Evolutionary conservation across 495 filamentous ascomycete genomes (phyloP), one percentile per base, ranked within the genome.

Genomic region (Parachaetomium inaequale): DNA sequence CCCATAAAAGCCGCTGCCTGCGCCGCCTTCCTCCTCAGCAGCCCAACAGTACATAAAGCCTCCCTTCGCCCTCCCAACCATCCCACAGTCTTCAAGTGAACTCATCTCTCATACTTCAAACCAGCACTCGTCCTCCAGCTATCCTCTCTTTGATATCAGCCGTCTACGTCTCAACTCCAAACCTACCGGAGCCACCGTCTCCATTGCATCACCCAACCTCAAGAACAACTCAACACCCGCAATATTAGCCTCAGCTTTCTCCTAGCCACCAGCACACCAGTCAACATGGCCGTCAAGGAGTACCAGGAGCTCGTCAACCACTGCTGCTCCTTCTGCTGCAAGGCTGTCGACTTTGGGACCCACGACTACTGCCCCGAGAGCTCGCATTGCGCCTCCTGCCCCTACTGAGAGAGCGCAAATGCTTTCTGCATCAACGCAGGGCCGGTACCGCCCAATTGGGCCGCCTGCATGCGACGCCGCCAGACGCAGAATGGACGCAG

Each of bases 281-380:
- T n/a, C 40, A 71, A 72, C 64, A 81, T 81, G 78, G 75, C 73
- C 68, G 72, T 76, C 72, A 72, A 74, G 62, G 78, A 79, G 63
- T 66, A 61, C 64, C 68, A 77, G 62, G 70, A 75, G 63, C 77
- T 78, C 58, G 78, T 81, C 73, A 71, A 79, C 72, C 61, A 77
- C 55, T 81, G 78, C 75, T 81, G 78, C 78, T 77, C 77, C 26
- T 81, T 77, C 62, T 81, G 78, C 75, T 81, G 78, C 76, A 79
- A 78, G 70, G 78, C 78, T 43, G 70, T 78, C 58, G 78, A 81
- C 70, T 81, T 79, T 38, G 78, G 78, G 64, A 81, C 78, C 42
- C 78, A 81, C 66, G 78, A 81, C 66, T 81, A 79, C 69, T 81
- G 78, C 75, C 76, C 76, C 21, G 65, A 58, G 45, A 71, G 71